These are phyloP conservation scores for Wickerhamomyces sydowiorum DNA, from an alignment of 805 yeast genomes.

Conservation along the genomic window DNA sequence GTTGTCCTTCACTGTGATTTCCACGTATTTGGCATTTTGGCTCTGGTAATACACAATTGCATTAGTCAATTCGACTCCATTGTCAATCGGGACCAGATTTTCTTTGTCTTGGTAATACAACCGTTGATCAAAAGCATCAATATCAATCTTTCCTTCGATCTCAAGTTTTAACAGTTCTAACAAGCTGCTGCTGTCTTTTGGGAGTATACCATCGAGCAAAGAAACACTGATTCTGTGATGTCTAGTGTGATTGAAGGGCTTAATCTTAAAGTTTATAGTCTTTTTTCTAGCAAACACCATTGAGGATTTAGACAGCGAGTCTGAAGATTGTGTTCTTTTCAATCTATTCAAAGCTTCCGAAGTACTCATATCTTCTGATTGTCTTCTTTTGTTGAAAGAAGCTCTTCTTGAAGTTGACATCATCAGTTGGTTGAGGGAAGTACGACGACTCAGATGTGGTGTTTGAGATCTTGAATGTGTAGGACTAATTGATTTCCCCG, in stretches of 20 bases:
- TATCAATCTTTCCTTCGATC: constrained; percentile 15
- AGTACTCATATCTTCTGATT: constrained; percentile 6
- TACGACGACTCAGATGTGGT: constrained; percentile 14
- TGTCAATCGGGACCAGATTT: neutral
- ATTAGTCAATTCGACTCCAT: constrained; percentile 27
- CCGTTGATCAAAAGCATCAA: neutral
- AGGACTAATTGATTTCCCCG: constrained; percentile 12
- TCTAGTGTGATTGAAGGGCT: constrained; percentile 4
- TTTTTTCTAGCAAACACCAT: constrained; percentile 15
- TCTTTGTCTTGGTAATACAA: constrained; percentile 10
- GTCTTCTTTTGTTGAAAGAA: constrained; percentile 9
- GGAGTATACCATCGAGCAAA: constrained; percentile 13
- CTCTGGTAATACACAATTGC: constrained; percentile 19
- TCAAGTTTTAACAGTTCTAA: constrained; percentile 19
- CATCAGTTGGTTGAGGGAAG: constrained; percentile 14
- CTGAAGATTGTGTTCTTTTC: constrained; percentile 16
- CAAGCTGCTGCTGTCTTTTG: constrained; percentile 16
- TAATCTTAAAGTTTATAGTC: constrained; percentile 17
- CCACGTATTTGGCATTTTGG: constrained; percentile 8
- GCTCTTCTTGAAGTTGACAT: constrained; percentile 17
- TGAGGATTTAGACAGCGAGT: constrained; percentile 15
- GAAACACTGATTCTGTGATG: constrained; percentile 21
- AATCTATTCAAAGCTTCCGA: neutral
- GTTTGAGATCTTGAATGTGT: constrained; percentile 18
- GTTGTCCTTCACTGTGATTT: constrained; percentile 5